A percentile compares a stretch with the other conserved stretches of the same genome.
Conservation (phyloP, 345 rosid species). For the Populus ilicifolia region DNA sequence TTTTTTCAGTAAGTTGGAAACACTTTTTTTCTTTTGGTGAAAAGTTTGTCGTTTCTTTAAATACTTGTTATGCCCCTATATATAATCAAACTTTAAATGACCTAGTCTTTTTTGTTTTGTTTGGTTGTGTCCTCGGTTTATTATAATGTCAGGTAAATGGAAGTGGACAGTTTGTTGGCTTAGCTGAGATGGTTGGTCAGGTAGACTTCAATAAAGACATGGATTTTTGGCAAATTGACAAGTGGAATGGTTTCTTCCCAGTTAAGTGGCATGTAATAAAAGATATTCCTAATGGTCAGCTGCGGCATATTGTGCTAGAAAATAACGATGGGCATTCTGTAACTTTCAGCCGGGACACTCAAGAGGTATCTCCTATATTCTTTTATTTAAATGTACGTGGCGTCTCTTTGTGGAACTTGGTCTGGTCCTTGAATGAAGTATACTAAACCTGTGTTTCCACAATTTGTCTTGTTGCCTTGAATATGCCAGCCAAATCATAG, state of each 20-base stretch:
- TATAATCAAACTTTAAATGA: not conserved
- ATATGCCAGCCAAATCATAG: not conserved
- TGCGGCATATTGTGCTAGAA: constrained; percentile 61
- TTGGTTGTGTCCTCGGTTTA: not conserved
- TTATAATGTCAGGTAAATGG: constrained; percentile 57
- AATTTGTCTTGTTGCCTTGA: not conserved
- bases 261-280: constrained; percentile 72
- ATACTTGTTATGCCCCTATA: not conserved
- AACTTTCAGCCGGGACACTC: constrained; percentile 75
- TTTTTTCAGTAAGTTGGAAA: constrained; percentile 57
- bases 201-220: constrained; percentile 70
- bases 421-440: not conserved
- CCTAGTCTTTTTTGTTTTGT: not conserved
- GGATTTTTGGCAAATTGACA: constrained; percentile 79
- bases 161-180: constrained; percentile 80
- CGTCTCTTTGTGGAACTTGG: not conserved
- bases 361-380: constrained; percentile 45
- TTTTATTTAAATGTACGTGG: not conserved
- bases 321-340: constrained; percentile 63
- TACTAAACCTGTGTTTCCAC: not conserved
- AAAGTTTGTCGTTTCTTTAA: not conserved
- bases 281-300: constrained; percentile 61
- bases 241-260: constrained; percentile 79
- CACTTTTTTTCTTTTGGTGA: not conserved
- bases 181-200: constrained; percentile 73